Evolutionary conservation across 192 early-diverging fungal genomes (phyloP), one percentile per base, ranked within the genome.

Genomic region (Phycomyces nitens): DNA sequence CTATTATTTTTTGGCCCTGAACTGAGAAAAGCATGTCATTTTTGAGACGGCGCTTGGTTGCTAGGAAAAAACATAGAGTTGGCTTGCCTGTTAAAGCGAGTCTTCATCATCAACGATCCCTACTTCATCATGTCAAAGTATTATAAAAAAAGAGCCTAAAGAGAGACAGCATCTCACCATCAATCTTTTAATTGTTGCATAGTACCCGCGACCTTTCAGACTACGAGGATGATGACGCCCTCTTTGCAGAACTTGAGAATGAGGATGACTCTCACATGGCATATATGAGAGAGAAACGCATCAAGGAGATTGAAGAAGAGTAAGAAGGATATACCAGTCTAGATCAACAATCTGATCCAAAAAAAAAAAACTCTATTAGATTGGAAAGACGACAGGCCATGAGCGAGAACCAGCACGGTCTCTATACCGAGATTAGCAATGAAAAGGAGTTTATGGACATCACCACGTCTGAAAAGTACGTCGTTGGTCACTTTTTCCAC

Each of bases 401-500:
- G 76, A 66, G 78, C 51, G 78, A 80, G n/a, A 74, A 77, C 16
- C 76, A 85, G 0, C 88, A 92, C 62, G 96, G 96, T 10, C 77
- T 84, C 3, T 95, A 92, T 69, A 74, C 82, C 12, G 87, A 90
- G 40, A 78, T 96, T 18, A 51, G 64, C 4, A 82, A 79, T 7
- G 96, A 98, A 68, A 96, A 94, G 72, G 90, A 90, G 14, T 77
- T 95, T 47, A 82, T 98, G 65, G 78, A 86, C 41, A 82, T 91
- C 34, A 88, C 91, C n/a, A 90, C 92, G 34, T 71, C 73, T 39
- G 80, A 85, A 15, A 85, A 84, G 26, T 80, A 79, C n/a, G 79
- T 86, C 16, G 89, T 96, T 0, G 81, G 88, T 8, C 94, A 97
- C 65, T 99, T 99, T 66, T 89, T 77, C 26, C 96, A 99, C 65